Conservation (phyloP, 2,329 filamentous ascomycete genomes). For the Arthrobotrys sphaeroides region DNA sequence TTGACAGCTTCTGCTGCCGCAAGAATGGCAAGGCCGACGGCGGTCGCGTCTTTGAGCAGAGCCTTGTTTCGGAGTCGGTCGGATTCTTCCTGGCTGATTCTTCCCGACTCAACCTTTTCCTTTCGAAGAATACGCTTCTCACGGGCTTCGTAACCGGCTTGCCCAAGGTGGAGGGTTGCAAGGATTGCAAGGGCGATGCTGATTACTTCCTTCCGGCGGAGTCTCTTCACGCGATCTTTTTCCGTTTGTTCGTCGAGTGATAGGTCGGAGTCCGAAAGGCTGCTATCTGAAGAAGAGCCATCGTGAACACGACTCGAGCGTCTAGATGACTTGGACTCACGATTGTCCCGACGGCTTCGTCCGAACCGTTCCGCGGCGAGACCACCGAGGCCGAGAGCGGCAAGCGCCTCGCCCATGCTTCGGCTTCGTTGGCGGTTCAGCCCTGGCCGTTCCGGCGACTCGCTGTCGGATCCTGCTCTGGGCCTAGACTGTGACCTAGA, state of each 20-base stretch:
- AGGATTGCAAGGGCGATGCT: constrained; percentile 48
- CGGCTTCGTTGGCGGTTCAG: constrained; percentile 36
- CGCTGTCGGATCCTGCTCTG: constrained; percentile 14
- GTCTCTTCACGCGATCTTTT: constrained; percentile 32
- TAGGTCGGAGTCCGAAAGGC: constrained; percentile 46
- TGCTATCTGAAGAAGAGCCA: constrained; percentile 39
- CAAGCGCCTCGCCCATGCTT: constrained; percentile 30
- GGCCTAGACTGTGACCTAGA: constrained; percentile 40
- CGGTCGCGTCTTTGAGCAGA: constrained; percentile 40
- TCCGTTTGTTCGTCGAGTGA: constrained; percentile 40
- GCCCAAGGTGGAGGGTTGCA: constrained; percentile 42
- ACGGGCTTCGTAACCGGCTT: constrained; percentile 34
- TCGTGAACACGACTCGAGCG: background rate
- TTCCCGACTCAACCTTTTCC: constrained; percentile 46
- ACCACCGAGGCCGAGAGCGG: constrained; percentile 37
- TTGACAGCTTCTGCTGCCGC: constrained; percentile 41
- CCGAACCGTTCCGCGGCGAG: constrained; percentile 43
- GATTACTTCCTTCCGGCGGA: constrained; percentile 43
- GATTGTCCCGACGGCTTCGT: constrained; percentile 27
- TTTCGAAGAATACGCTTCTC: constrained; percentile 43
- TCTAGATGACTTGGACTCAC: background rate
- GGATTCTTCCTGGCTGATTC: constrained; percentile 33
- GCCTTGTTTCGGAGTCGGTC: constrained; percentile 34
- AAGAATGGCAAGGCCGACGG: constrained; percentile 46
- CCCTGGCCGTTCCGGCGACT: constrained; percentile 42